Percentiles rank a stretch among this genome's conserved stretches.
Conservation (phyloP, 768 basidiomycete genomes). For the Tylopilus felleus region DNA sequence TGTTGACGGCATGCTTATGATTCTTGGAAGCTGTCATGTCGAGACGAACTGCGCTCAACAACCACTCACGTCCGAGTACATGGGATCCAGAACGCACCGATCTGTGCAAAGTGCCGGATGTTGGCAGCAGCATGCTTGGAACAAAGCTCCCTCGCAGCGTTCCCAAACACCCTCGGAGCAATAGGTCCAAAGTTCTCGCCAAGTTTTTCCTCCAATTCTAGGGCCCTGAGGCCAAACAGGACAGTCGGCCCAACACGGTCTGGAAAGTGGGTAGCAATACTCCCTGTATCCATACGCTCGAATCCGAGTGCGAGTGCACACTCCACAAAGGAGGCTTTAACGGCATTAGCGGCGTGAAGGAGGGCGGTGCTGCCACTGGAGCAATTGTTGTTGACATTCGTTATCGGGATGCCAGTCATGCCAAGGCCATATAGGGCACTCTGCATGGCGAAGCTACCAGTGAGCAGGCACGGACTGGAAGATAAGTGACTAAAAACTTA, state of each 20-base stretch:
- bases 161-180: slow-evolving; percentile 70
- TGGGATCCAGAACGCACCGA: slow-evolving; percentile 44
- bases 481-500: slow-evolving; percentile 20
- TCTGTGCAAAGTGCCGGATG: slow-evolving; percentile 65
- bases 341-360: slow-evolving; percentile 61
- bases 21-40: slow-evolving; percentile 63
- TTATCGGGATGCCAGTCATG: slow-evolving; percentile 74
- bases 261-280: slow-evolving; percentile 58
- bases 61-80: background rate
- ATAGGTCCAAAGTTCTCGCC: slow-evolving; percentile 64
- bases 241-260: slow-evolving; percentile 43
- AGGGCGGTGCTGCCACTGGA: slow-evolving; percentile 75
- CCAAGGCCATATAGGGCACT: slow-evolving; percentile 76
- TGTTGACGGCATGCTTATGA: slow-evolving; percentile 72
- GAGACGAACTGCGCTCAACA: background rate
- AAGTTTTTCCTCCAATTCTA: slow-evolving; percentile 42
- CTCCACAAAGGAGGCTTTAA: slow-evolving; percentile 63
- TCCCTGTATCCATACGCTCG: slow-evolving; percentile 74
- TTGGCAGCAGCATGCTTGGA: slow-evolving; percentile 63
- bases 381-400: slow-evolving; percentile 85
- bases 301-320: slow-evolving; percentile 81
- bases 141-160: slow-evolving; percentile 68
- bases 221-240: slow-evolving; percentile 38
- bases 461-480: background rate
- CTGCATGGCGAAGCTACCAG: slow-evolving; percentile 33